Evolutionary conservation across 139 green algal genomes (phyloP).

Genomic region (Coelastrella sp.): DNA sequence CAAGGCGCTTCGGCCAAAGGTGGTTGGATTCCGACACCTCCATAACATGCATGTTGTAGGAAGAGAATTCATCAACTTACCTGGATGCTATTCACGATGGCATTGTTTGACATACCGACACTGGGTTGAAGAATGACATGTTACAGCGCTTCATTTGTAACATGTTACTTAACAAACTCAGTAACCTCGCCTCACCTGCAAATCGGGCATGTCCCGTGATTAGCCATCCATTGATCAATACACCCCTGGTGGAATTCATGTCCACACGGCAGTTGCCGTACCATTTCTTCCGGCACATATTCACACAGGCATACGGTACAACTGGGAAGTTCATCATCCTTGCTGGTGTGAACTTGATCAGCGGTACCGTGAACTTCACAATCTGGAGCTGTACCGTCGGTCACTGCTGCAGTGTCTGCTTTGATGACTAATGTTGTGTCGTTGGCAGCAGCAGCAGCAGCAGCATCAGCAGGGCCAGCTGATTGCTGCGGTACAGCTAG

Average conservation of each 20-base stretch:
- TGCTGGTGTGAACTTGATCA: neutral
- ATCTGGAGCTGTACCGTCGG: neutral
- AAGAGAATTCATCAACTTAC: no score
- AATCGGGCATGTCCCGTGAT: constrained; percentile 82
- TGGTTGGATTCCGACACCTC: no score
- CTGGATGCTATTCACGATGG: no score
- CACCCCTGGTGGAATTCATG: constrained; percentile 74
- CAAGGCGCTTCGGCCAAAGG: no score
- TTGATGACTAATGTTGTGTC: neutral
- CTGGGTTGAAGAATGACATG: no score
- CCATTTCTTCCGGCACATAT: constrained; percentile 74
- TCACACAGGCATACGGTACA: constrained; percentile 85
- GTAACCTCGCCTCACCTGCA: constrained; percentile 53
- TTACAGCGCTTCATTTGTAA: neutral
- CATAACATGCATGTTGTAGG: no score
- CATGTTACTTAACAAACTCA: neutral
- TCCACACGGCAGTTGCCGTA: constrained; percentile 76
- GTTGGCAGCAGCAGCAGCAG: neutral
- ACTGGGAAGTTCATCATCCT: constrained; percentile 52
- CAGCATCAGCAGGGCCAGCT: neutral
- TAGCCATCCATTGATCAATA: constrained; percentile 76
- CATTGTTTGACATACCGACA: no score
- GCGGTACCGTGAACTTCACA: neutral
- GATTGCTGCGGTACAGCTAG: neutral
- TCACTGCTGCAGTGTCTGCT: neutral